Percentiles rank a stretch among this genome's conserved stretches.
Conservation (phyloP, 192 early-diverging fungal species). For the Backusella parvicylindrica region DNA sequence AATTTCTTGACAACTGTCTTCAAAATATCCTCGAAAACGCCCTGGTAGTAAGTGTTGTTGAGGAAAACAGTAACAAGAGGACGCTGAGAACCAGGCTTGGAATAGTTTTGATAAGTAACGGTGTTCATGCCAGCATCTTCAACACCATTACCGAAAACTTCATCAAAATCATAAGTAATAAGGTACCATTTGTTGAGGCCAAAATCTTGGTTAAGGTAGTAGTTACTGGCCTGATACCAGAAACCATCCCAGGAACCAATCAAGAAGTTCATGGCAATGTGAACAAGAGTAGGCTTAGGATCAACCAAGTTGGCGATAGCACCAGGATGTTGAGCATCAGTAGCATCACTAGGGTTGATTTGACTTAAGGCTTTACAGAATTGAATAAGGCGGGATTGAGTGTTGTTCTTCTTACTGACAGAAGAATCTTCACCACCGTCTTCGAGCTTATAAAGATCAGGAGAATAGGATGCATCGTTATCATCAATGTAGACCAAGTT, state of each 20-base stretch:
- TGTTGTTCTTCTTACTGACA: background rate
- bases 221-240: constrained; percentile 42
- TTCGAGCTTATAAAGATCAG: constrained; percentile 20
- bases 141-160: constrained; percentile 36
- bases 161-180: constrained; percentile 43
- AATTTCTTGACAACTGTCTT: constrained; percentile 37
- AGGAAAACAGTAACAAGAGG: constrained; percentile 32
- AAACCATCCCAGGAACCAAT: constrained; percentile 38
- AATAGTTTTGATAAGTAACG: constrained; percentile 33
- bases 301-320: constrained; percentile 17
- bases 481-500: constrained; percentile 24
- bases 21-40: constrained; percentile 34
- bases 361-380: constrained; percentile 1
- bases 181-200: constrained; percentile 35
- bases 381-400: constrained; percentile 13
- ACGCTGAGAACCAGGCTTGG: constrained; percentile 27
- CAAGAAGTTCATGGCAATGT: constrained; percentile 39
- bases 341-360: constrained; percentile 17
- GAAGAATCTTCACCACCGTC: constrained; percentile 18
- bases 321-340: constrained; percentile 13
- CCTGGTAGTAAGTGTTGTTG: constrained; percentile 32
- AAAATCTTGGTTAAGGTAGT: constrained; percentile 39
- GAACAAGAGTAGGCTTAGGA: constrained; percentile 19
- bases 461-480: constrained; percentile 7
- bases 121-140: constrained; percentile 21